Percentiles rank a stretch among this genome's conserved stretches.
Evolutionary conservation across 2,329 filamentous ascomycete species (phyloP).

Genomic region (Pezicula carpinea): DNA sequence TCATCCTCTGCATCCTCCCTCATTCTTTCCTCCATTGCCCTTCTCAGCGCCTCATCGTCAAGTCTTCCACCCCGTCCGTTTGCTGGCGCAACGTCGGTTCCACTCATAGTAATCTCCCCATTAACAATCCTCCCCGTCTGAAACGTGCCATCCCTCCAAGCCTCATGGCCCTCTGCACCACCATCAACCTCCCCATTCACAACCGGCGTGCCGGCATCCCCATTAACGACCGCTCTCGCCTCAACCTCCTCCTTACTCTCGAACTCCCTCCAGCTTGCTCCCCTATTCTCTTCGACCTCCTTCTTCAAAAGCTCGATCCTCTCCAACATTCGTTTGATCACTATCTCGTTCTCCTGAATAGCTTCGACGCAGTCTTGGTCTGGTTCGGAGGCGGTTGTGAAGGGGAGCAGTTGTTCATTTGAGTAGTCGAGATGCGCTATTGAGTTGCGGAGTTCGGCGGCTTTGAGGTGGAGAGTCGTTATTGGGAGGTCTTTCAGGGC

Average conservation of each 20-base stretch:
- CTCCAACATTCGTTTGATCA: constrained; percentile 64
- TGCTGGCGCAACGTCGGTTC: constrained; percentile 2
- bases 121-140: constrained; percentile 52
- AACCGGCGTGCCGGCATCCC: constrained; percentile 9
- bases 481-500: constrained; percentile 65
- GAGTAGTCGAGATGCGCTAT: constrained; percentile 70
- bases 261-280: constrained; percentile 54
- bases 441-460: constrained; percentile 70
- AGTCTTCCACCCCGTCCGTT: constrained; percentile 40
- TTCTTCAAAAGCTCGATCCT: constrained; percentile 57
- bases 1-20: constrained; percentile 44
- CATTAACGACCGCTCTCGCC: constrained; percentile 22
- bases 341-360: constrained; percentile 64
- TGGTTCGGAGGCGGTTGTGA: constrained; percentile 46
- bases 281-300: constrained; percentile 53
- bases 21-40: constrained; percentile 51
- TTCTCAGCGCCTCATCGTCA: constrained; percentile 54
- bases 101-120: constrained; percentile 44
- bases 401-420: constrained; percentile 68
- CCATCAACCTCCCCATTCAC: constrained; percentile 13
- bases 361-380: constrained; percentile 72
- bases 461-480: constrained; percentile 63
- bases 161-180: constrained; percentile 18
- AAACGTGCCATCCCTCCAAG: constrained; percentile 62
- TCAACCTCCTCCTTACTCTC: constrained; percentile 40